Evolutionary conservation across 2,329 filamentous ascomycete genomes (phyloP).

Genomic region (Apiospora marii): DNA sequence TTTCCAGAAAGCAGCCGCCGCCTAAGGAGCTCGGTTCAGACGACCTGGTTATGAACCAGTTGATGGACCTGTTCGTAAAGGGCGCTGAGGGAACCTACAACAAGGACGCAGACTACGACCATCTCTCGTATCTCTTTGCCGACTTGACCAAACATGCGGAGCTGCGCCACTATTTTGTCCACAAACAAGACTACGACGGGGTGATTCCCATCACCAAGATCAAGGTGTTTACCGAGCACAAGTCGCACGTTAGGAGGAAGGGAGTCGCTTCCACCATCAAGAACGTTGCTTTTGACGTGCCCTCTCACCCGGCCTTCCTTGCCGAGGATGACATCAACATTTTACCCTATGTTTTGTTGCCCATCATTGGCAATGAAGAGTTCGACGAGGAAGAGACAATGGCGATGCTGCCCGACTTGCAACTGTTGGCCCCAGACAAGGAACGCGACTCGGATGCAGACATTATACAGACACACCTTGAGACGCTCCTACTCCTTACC

Average conservation of each 20-base stretch:
- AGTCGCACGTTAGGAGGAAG: conserved; percentile 81
- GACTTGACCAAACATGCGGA: conserved; percentile 85
- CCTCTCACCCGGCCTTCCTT: conserved; percentile 75
- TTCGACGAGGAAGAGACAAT: conserved; percentile 87
- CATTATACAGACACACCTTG: conserved; percentile 86
- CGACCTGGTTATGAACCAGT: conserved; percentile 81
- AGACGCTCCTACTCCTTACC: conserved; percentile 85
- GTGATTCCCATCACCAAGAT: conserved; percentile 93
- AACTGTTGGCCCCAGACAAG: conserved; percentile 90
- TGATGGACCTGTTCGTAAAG: conserved; percentile 96
- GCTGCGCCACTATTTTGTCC: conserved; percentile 78
- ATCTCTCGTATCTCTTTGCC: conserved; percentile 92
- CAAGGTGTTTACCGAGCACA: conserved; percentile 92
- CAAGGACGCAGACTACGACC: conserved; percentile 86
- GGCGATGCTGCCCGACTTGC: conserved; percentile 87
- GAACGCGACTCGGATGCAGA: conserved; percentile 77
- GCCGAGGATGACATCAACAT: conserved; percentile 78
- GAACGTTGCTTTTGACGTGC: conserved; percentile 86
- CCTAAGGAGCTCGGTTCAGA: conserved; percentile 77
- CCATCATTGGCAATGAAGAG: conserved; percentile 87
- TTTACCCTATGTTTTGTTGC: conserved; percentile 86
- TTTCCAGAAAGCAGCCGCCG: conserved; percentile 71
- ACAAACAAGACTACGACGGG: conserved; percentile 76
- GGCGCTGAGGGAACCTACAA: conserved; percentile 85
- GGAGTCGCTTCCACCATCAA: conserved; percentile 98